Percentiles rank a stretch among this genome's conserved stretches.
Evolutionary conservation across 1,139 yeast species (phyloP).

Genomic region (Pichia kudriavzevii): DNA sequence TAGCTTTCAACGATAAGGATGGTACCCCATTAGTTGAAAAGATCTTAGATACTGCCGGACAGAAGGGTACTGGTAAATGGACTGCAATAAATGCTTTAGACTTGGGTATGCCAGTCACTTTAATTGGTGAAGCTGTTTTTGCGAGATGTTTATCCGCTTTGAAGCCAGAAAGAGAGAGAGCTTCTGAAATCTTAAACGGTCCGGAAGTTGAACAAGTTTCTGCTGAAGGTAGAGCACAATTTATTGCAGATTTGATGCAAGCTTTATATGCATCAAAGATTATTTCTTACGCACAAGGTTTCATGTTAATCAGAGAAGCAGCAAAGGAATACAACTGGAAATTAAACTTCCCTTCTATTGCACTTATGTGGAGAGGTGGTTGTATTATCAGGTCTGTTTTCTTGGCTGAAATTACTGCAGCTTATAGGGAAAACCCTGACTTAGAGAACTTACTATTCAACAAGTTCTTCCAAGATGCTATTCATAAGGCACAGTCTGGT

Average conservation of each 20-base stretch:
- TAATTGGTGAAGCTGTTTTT: slow-evolving; percentile 98
- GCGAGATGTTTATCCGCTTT: slow-evolving; percentile 92
- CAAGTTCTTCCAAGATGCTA: slow-evolving; percentile 89
- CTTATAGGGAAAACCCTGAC: slow-evolving; percentile 89
- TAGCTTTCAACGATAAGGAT: slow-evolving; percentile 82
- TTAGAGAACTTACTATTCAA: slow-evolving; percentile 93
- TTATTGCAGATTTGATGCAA: slow-evolving; percentile 92
- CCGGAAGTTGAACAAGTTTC: slow-evolving; percentile 52
- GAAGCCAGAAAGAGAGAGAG: slow-evolving; percentile 83
- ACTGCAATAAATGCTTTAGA: slow-evolving; percentile 97
- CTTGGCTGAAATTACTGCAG: slow-evolving; percentile 94
- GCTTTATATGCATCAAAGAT: slow-evolving; percentile 98
- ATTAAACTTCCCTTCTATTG: slow-evolving; percentile 95
- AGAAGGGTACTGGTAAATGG: slow-evolving; percentile 99
- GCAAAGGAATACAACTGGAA: slow-evolving; percentile 96
- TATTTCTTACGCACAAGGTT: slow-evolving; percentile 98
- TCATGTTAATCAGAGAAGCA: slow-evolving; percentile 98
- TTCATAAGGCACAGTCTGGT: slow-evolving; percentile 86
- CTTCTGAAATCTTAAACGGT: slow-evolving; percentile 71
- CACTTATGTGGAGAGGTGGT: slow-evolving; percentile 99
- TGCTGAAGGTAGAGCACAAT: slow-evolving; percentile 69
- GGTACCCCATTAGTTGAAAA: slow-evolving; percentile 93
- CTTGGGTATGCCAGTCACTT: slow-evolving; percentile 96
- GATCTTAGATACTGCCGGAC: slow-evolving; percentile 95
- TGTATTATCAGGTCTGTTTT: slow-evolving; percentile 98